Percentiles rank a stretch among this genome's conserved stretches.
Evolutionary conservation across 73 alveolate species (phyloP).

Genomic region (Paramecium biaurelia): DNA sequence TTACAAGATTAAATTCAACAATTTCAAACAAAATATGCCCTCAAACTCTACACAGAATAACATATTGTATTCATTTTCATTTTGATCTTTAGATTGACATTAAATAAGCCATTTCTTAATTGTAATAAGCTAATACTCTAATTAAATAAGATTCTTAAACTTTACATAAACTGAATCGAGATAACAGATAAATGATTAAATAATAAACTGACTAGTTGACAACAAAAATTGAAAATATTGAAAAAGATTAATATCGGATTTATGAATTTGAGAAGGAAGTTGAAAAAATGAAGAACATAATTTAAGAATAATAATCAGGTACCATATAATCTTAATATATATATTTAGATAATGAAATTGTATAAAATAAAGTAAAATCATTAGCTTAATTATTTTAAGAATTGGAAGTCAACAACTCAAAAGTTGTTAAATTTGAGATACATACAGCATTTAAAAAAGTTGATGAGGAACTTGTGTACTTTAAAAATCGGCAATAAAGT

Average conservation of each 20-base stretch:
- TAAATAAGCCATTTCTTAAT: not conserved
- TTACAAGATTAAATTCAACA: not conserved
- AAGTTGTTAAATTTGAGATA: slow-evolving; percentile 7
- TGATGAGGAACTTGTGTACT: not conserved
- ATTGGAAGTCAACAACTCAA: not conserved
- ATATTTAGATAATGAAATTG: not conserved
- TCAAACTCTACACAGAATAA: slow-evolving; percentile 5
- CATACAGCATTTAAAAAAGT: not conserved
- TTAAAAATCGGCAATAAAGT: not conserved
- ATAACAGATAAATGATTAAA: not conserved
- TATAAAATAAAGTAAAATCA: not conserved
- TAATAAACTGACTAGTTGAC: not conserved
- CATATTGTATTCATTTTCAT: not conserved
- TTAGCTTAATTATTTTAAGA: slow-evolving; percentile 23
- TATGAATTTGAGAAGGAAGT: not conserved
- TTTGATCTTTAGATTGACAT: not conserved
- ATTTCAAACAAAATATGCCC: not conserved
- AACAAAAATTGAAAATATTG: not conserved
- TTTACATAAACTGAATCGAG: not conserved
- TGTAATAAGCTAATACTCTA: not conserved
- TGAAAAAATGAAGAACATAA: not conserved
- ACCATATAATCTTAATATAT: no score
- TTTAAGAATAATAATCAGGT: not conserved
- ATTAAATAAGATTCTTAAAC: slow-evolving; percentile 17
- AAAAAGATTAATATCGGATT: not conserved